These are phyloP conservation scores for Lentinula edodes DNA, from an alignment of 768 basidiomycete genomes.

Conservation along the genomic window DNA sequence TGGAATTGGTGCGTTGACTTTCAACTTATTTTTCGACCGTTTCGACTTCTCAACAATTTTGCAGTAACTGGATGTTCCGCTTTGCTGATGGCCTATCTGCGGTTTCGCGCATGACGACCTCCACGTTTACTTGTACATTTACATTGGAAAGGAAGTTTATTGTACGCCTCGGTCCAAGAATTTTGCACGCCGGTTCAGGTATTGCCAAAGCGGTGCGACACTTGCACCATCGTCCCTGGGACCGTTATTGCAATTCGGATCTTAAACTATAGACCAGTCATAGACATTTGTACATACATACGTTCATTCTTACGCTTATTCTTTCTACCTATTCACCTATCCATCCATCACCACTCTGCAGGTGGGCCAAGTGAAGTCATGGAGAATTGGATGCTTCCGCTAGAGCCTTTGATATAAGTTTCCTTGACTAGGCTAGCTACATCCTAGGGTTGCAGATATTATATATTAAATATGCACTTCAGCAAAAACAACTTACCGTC, in stretches of 20 bases:
- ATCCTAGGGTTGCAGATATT: constrained; percentile 36
- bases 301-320: not conserved
- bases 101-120: constrained; percentile 41
- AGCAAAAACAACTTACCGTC: constrained; percentile 27
- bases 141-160: too few relatives aligned
- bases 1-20: constrained; percentile 64
- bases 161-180: too few relatives aligned
- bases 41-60: constrained; percentile 8
- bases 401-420: constrained; percentile 46
- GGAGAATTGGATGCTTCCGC: constrained; percentile 51
- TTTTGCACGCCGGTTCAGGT: too few relatives aligned
- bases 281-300: not conserved
- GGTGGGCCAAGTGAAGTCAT: constrained; percentile 51
- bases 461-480: not conserved
- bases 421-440: constrained; percentile 58
- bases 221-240: too few relatives aligned
- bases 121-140: not conserved
- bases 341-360: not conserved
- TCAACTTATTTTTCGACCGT: not conserved
- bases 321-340: not conserved
- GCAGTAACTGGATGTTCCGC: constrained; percentile 83
- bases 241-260: too few relatives aligned
- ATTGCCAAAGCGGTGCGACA: too few relatives aligned
- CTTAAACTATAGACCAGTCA: not conserved
- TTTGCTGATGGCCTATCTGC: constrained; percentile 80